A percentile compares a stretch with the other conserved stretches of the same genome.
These are phyloP conservation scores for Syncephalastrum contaminatum DNA, from an alignment of 371 early-diverging fungal species.

Conservation along the genomic window DNA sequence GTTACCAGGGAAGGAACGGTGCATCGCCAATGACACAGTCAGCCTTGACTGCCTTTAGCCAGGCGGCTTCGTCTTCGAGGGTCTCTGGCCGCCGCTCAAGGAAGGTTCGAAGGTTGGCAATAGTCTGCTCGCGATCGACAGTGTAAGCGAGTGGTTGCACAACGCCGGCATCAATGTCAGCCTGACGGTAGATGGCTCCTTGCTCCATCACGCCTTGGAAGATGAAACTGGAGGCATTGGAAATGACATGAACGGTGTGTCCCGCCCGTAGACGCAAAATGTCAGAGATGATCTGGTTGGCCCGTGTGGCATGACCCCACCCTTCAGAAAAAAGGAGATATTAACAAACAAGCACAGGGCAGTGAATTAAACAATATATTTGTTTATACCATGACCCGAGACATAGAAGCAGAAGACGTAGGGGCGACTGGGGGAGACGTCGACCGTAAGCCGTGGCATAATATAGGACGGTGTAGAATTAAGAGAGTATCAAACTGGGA, in stretches of 20 bases:
- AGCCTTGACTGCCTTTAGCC: slow-evolving; percentile 54
- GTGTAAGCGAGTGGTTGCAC: slow-evolving; percentile 73
- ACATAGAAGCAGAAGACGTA: slow-evolving; percentile 66
- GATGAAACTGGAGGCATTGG: slow-evolving; percentile 65
- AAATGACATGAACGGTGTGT: slow-evolving; percentile 64
- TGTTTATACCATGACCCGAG: slow-evolving; percentile 61
- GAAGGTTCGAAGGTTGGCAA: slow-evolving; percentile 46
- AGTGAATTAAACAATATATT: not conserved
- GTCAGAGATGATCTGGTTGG: slow-evolving; percentile 58
- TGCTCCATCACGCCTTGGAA: slow-evolving; percentile 59
- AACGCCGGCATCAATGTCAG: slow-evolving; percentile 68
- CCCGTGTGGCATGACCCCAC: slow-evolving; percentile 72
- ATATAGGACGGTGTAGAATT: too few species aligned
- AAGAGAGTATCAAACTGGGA: too few species aligned
- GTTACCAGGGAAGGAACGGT: slow-evolving; percentile 67
- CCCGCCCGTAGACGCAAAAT: slow-evolving; percentile 54
- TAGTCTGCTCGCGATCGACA: slow-evolving; percentile 61
- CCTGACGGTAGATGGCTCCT: slow-evolving; percentile 61
- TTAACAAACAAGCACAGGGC: not conserved
- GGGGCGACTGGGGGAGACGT: slow-evolving; percentile 6
- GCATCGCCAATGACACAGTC: slow-evolving; percentile 74
- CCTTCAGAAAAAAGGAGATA: slow-evolving; percentile 32
- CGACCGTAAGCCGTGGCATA: too few species aligned
- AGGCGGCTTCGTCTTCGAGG: slow-evolving; percentile 47
- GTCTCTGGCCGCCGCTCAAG: slow-evolving; percentile 47